These are phyloP conservation scores for Cercophora samala DNA, from an alignment of 495 filamentous ascomycete genomes.

Conservation along the genomic window DNA sequence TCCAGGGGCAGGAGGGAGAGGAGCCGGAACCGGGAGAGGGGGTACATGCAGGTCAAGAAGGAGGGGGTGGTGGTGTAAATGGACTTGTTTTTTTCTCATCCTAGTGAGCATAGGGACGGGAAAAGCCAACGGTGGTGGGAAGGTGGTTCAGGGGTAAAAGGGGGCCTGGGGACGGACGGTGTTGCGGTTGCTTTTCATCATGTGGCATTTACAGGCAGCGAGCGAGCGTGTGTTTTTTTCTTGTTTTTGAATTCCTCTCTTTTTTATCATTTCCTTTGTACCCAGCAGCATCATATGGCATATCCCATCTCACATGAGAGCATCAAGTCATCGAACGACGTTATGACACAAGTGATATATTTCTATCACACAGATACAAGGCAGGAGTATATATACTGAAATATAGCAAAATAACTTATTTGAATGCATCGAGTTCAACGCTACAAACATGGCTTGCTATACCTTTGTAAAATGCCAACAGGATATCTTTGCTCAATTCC, in stretches of 20 bases:
- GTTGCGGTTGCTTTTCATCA: neutral
- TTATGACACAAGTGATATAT: neutral
- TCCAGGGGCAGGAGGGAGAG: neutral
- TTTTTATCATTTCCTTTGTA: neutral
- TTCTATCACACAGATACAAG: neutral
- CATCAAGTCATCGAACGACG: neutral
- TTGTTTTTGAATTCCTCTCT: neutral
- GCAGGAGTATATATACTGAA: neutral
- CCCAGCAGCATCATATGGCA: neutral
- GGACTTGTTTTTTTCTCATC: no score
- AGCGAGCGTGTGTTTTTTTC: neutral
- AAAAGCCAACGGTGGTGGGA: no score
- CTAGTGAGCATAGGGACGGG: no score
- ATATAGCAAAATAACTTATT: neutral
- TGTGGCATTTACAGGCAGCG: neutral
- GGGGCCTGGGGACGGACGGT: neutral
- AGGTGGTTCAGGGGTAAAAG: neutral
- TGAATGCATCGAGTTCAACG: neutral
- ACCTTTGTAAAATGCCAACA: neutral
- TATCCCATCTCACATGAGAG: neutral
- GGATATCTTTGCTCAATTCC: neutral
- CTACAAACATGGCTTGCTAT: neutral
- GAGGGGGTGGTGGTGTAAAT: neutral
- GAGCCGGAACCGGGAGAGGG: neutral
- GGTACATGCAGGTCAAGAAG: neutral